These are phyloP conservation scores for Lithohypha guttulata DNA, from an alignment of 2,329 filamentous ascomycete species.

Conservation along the genomic window DNA sequence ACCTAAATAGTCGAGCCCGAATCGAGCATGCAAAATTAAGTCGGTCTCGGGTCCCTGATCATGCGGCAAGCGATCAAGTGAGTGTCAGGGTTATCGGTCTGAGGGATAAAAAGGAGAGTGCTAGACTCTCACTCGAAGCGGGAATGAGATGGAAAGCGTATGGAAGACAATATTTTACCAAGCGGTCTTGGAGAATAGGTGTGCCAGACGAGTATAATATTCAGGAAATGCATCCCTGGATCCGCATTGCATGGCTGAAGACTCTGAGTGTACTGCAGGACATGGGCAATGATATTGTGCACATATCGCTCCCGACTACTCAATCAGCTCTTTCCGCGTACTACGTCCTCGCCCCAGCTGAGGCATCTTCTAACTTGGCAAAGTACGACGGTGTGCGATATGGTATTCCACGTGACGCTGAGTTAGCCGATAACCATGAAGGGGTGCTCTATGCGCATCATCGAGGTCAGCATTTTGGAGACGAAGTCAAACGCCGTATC, in stretches of 20 bases:
- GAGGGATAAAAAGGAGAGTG: not conserved
- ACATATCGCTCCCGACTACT: constrained; percentile 73
- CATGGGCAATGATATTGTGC: constrained; percentile 60
- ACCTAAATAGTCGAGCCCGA: constrained; percentile 40
- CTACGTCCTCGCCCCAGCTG: constrained; percentile 88
- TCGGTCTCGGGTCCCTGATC: not conserved
- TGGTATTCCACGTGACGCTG: constrained; percentile 46
- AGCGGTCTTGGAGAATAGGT: constrained; percentile 35
- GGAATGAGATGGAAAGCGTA: not conserved
- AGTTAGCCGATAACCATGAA: constrained; percentile 41
- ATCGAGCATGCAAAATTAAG: constrained; percentile 11
- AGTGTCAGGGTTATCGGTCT: not conserved
- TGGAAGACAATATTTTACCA: not conserved
- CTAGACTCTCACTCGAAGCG: not conserved
- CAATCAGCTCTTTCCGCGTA: constrained; percentile 81
- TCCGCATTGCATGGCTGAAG: constrained; percentile 59
- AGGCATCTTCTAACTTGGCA: constrained; percentile 89
- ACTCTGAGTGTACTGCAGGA: constrained; percentile 50
- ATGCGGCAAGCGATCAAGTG: not conserved
- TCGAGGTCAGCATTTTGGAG: constrained; percentile 64
- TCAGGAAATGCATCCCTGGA: constrained; percentile 57
- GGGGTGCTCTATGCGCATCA: constrained; percentile 65
- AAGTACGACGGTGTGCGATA: constrained; percentile 98
- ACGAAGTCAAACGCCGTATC: constrained; percentile 77
- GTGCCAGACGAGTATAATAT: constrained; percentile 76